phyloP scores from a whole-genome alignment of 2,329 filamentous ascomycete genomes.

The Triangularia verruculosa region DNA sequence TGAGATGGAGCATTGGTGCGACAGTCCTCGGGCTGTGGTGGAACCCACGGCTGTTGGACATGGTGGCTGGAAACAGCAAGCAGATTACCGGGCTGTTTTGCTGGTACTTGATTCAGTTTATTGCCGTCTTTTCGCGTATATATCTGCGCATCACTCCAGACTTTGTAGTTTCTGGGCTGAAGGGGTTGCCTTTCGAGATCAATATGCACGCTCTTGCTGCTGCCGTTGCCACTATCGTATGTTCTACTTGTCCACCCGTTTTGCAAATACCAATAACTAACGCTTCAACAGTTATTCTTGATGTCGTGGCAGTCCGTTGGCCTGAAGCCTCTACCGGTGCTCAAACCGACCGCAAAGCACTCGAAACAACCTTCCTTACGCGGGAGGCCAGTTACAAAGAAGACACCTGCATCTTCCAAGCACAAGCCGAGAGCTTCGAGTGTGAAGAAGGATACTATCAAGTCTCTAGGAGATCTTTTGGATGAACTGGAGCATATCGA shows the following conservation, averaged over 20 bases:
- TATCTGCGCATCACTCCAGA: constrained; percentile 39
- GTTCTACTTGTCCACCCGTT: constrained; percentile 28
- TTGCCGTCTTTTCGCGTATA: constrained; percentile 56
- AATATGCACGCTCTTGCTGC: constrained; percentile 54
- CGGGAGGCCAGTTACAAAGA: constrained; percentile 30
- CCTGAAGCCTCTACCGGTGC: constrained; percentile 58
- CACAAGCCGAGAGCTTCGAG: background rate
- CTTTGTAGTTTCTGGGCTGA: background rate
- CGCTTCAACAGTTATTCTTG: constrained; percentile 41
- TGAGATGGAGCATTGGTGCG: constrained; percentile 47
- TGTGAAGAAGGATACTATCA: constrained; percentile 18
- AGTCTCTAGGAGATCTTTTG: constrained; percentile 46
- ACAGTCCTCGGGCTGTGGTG: constrained; percentile 59
- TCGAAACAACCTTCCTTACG: constrained; percentile 19
- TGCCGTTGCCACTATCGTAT: constrained; percentile 52
- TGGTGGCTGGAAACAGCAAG: constrained; percentile 56
- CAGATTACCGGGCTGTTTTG: constrained; percentile 59
- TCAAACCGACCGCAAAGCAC: constrained; percentile 32
- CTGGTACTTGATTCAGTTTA: constrained; percentile 64
- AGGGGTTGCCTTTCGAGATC: background rate
- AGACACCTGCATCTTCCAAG: background rate
- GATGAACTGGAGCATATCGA: constrained; percentile 49
- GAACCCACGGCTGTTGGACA: constrained; percentile 65
- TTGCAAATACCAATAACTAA: constrained; percentile 23
- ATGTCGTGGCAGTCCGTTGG: constrained; percentile 46